A percentile compares a stretch with the other conserved stretches of the same genome.
Evolutionary conservation across 495 filamentous ascomycete genomes (phyloP).

Genomic region (Hypoxylon perforatum): DNA sequence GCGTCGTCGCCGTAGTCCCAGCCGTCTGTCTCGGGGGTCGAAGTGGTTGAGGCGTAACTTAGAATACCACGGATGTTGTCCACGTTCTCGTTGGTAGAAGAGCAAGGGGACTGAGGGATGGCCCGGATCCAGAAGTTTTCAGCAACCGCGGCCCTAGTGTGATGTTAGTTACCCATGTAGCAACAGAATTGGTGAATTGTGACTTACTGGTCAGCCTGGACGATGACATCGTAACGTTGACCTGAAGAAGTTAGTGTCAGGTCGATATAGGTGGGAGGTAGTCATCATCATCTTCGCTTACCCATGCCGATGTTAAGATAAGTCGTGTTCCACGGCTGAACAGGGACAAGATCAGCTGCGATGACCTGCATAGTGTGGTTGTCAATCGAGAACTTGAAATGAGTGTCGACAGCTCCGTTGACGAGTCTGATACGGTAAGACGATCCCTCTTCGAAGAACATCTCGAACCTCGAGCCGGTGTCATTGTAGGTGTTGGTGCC

Average conservation of each 20-base stretch:
- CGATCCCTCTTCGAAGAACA: conserved; percentile 55
- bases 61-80: conserved; percentile 68
- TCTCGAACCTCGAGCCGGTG: conserved; percentile 52
- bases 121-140: conserved; percentile 72
- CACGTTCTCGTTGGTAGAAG: conserved; percentile 52
- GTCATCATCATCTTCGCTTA: conserved; percentile 10
- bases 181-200: neutral
- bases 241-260: conserved; percentile 43
- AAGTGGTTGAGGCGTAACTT: conserved; percentile 55
- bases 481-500: conserved; percentile 57
- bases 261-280: conserved; percentile 29
- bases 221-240: conserved; percentile 74
- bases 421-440: conserved; percentile 66
- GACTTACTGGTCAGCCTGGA: conserved; percentile 63
- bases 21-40: conserved; percentile 48
- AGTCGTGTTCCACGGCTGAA: conserved; percentile 57
- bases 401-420: conserved; percentile 62
- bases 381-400: conserved; percentile 62
- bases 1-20: conserved; percentile 45
- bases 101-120: conserved; percentile 62
- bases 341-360: conserved; percentile 58
- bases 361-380: conserved; percentile 63
- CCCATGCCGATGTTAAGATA: conserved; percentile 68
- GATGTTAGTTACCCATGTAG: neutral
- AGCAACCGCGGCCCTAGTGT: conserved; percentile 28